phyloP scores from a whole-genome alignment of 371 early-diverging fungal species.

The Haplosporangium sp. region DNA sequence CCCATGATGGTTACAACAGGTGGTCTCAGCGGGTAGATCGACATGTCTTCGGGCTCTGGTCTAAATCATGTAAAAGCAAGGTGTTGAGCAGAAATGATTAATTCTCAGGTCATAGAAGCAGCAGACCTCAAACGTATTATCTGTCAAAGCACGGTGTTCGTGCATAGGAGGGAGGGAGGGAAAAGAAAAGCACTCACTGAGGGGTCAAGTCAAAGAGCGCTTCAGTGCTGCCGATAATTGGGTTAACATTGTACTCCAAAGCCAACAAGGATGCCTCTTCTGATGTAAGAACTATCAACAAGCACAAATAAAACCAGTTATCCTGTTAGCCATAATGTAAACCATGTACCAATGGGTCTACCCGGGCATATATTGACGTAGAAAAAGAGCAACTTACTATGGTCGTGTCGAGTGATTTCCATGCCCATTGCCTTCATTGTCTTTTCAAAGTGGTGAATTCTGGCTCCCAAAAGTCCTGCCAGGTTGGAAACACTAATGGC shows the following conservation, averaged over 20 bases:
- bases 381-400: constrained; percentile 57
- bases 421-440: constrained; percentile 83
- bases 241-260: constrained; percentile 87
- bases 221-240: constrained; percentile 74
- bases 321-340: no score
- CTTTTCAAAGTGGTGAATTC: constrained; percentile 74
- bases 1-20: constrained; percentile 99
- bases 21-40: constrained; percentile 77
- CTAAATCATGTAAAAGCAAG: constrained; percentile 44
- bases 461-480: constrained; percentile 79
- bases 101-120: no score
- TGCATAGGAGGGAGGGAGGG: background rate
- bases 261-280: constrained; percentile 90
- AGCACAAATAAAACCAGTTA: no score
- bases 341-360: background rate
- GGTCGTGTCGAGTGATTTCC: constrained; percentile 76
- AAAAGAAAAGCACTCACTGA: constrained; percentile 15
- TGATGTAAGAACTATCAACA: constrained; percentile 73
- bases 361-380: background rate
- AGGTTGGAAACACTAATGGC: constrained; percentile 87
- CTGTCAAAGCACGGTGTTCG: no score
- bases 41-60: constrained; percentile 76
- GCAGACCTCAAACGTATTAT: no score
- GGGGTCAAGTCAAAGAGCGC: constrained; percentile 31
- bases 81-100: background rate